Evolutionary conservation across 2,329 filamentous ascomycete genomes (phyloP), one percentile per base, ranked within the genome.

Genomic region (Cercospora sp.): DNA sequence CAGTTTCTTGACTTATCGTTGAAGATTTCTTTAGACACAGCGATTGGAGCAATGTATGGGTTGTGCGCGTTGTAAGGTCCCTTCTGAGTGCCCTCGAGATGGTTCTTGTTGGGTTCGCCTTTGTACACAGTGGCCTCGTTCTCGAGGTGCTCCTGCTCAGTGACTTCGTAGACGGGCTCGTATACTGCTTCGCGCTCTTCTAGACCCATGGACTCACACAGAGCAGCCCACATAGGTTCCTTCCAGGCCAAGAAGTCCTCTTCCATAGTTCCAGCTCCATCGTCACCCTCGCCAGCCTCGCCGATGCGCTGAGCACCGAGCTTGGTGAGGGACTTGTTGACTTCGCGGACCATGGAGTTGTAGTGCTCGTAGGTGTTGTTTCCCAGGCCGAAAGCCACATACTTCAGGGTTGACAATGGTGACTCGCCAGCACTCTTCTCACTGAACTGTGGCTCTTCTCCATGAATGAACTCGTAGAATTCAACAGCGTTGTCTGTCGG

Each of bases 331-430:
- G 89, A 89, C 79, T 91, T 89, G 82, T 95, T 89, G 67, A 98
- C 90, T 71, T 94, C 92, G 79, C 94, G 93, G 69, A 99, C 94
- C 93, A 99, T 97, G 63, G 91, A 91, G 84, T 99, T 99, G 86
- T 97, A 99, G 85, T 99, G 95, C 79, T 99, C 95, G 79, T 99
- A 99, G 30, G 95, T 98, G 85, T 98, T 99, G 86, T 99, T 99
- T 73, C 95, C 95, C 45, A 99, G 89, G 77, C 95, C 95, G 76
- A 99, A 99, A 66, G 93, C 87, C 77, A 99, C 93, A 78, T 94
- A 99, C 80, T 94, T 94, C 78, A 99, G 87, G 76, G 92, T 94
- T 62, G 83, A 85, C 64, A 99, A 87, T 60, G 94, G 87, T 70
- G 90, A 87, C 23, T 94, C 91, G 57, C 87, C 86, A 16, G 80